Base-by-base conservation (phyloP, 2,329 filamentous ascomycete species). In the Ophiostoma sp. region DNA sequence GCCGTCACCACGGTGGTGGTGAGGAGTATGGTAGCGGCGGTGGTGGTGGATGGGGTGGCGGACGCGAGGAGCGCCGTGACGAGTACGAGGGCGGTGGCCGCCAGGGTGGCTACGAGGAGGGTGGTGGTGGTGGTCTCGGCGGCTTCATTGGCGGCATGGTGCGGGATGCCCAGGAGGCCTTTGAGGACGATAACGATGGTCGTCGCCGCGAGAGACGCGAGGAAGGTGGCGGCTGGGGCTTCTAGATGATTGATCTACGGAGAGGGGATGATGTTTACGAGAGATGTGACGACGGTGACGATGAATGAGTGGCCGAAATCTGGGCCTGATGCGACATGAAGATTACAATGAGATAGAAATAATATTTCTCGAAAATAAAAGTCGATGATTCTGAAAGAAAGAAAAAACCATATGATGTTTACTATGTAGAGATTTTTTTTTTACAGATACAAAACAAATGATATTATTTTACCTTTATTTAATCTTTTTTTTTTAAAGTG, bases 131-230 rank as follows among this genome's bases (percentile, higher is more conserved):
- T 22, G 64, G 50, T 12, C 36, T 61, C 15, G 45, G 52, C 31
- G 68, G 39, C 12, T 69, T 74, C 52, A 42, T 80, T 36, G 77
- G 75, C 25, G 71, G 74, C 25, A 73, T 80, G 74, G 75, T 77
- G 70, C 74, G 76, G 33, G 72, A 75, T 52, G 78, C 77, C 2
- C 75, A 74, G 36, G 71, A 76, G 2, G 76, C 74, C 9, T 76
- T 77, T 45, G 74, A 75, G n/a, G 71, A 71, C n/a, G 72, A 72
- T 8, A 59, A 72, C 12, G 42, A 78, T 77, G 77, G 77, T 77
- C 78, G 68, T n/a, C 66, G 69, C 5, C 52, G 75, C 78, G 78
- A 77, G 75, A 63, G 72, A 69, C 72, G 66, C 25, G 63, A 73
- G n/a, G 74, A 70, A 5, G 25, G 48, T 11, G 52, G 70, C 31